Evolutionary conservation across 768 basidiomycete species (phyloP).

Genomic region (Coprinopsis sp.): DNA sequence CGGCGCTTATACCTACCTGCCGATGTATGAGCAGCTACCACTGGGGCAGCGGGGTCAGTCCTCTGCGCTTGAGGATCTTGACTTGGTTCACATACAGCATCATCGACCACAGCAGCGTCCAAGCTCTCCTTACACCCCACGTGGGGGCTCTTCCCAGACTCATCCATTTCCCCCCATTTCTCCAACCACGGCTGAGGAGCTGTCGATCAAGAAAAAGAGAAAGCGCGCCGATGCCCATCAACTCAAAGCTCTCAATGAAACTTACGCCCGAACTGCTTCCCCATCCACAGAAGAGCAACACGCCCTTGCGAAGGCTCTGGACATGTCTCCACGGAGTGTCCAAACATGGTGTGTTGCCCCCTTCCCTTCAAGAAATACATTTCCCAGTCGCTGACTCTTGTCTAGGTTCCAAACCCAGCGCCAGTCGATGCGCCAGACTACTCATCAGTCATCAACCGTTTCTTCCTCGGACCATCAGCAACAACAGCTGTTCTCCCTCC

Average conservation of each 20-base stretch:
- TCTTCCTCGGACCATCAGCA: slow-evolving; percentile 44
- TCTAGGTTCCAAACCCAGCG: slow-evolving; percentile 84
- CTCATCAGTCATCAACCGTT: slow-evolving; percentile 53
- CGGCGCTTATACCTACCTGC: slow-evolving; percentile 39
- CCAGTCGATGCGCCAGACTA: slow-evolving; percentile 77
- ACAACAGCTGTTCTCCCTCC: slow-evolving; percentile 31
- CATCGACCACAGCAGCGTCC: too few relatives aligned
- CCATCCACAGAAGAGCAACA: slow-evolving; percentile 85
- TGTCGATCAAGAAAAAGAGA: slow-evolving; percentile 83
- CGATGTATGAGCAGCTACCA: slow-evolving; percentile 27
- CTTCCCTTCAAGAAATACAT: slow-evolving; percentile 14
- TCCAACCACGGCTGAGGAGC: slow-evolving; percentile 49
- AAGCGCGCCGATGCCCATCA: slow-evolving; percentile 81
- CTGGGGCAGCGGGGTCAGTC: slow-evolving; percentile 26
- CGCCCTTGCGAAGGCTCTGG: slow-evolving; percentile 67
- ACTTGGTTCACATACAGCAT: slow-evolving; percentile 30
- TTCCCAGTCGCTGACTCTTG: slow-evolving; percentile 18
- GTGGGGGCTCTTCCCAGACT: slow-evolving; percentile 31
- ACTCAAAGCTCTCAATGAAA: slow-evolving; percentile 75
- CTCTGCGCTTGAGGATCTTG: slow-evolving; percentile 27
- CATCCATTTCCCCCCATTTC: slow-evolving; percentile 45
- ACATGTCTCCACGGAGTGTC: slow-evolving; percentile 81
- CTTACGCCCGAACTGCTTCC: slow-evolving; percentile 77
- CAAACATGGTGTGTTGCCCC: slow-evolving; percentile 67
- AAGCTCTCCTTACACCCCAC: slow-evolving; percentile 40